Evolutionary conservation across 2,329 filamentous ascomycete genomes (phyloP).

Genomic region (Exophiala lecanii-corni): DNA sequence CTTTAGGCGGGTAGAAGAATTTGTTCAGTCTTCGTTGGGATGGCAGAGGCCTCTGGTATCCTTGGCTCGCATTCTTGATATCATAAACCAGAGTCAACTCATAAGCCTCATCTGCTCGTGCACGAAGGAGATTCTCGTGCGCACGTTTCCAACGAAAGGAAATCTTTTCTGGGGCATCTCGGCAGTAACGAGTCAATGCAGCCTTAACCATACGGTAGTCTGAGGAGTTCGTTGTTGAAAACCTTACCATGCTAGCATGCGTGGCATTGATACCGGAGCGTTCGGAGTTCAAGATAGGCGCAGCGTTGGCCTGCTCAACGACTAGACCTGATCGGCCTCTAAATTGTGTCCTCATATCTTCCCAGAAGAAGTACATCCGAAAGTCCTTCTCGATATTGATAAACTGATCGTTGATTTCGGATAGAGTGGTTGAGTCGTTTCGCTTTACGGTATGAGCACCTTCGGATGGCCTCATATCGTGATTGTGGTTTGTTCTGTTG

Average conservation of each 20-base stretch:
- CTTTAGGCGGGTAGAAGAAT: background rate
- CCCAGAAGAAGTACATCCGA: conserved; percentile 2
- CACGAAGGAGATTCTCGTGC: no score
- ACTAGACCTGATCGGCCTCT: no score
- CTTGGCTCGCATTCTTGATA: background rate
- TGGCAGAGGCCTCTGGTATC: background rate
- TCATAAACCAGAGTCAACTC: background rate
- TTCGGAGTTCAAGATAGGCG: background rate
- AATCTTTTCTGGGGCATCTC: background rate
- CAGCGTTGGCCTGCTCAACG: background rate
- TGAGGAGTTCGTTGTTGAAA: background rate
- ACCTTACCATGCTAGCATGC: conserved; percentile 5
- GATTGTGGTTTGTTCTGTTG: background rate
- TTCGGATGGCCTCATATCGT: background rate
- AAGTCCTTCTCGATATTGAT: background rate
- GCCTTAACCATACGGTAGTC: background rate
- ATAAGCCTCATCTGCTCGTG: background rate
- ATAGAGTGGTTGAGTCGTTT: background rate
- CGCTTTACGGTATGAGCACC: background rate
- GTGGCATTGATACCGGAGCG: background rate
- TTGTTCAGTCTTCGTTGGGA: background rate
- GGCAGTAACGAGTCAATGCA: background rate
- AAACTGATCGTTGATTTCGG: conserved; percentile 1
- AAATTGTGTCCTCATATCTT: conserved; percentile 2
- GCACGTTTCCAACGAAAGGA: background rate